Evolutionary conservation across 768 basidiomycete genomes (phyloP), one percentile per base, ranked within the genome.

Genomic region (Sutorius australiensis): DNA sequence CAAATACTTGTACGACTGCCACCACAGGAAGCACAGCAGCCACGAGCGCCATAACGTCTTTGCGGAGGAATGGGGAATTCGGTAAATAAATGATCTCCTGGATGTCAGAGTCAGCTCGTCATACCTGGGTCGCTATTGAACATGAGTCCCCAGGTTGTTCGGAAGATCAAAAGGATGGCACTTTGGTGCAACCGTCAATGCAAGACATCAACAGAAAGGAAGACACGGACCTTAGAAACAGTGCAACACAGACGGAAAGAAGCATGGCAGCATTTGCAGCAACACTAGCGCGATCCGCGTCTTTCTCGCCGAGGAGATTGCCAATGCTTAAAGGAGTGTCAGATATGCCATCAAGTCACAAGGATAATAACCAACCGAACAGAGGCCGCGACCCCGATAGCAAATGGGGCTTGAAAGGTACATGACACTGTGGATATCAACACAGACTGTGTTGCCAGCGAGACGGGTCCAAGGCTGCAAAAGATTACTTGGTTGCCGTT

Each of bases 391-490:
- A 94, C 80, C 53, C 85, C 80, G 38, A 98, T 67, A 1, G 92
- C 82, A 56, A 84, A 92, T 0, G 92, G 91, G 0, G 86, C 86
- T 68, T 95, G 92, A 70, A 81, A 95, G 2, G 84, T 84, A 3
- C 80, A 84, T 0, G 86, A 89, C 21, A 81, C 76, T 19, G 87
- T 89, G 19, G 81, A 84, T 32, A 87, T 75, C 11, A 98, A 75
- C 2, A 98, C 86, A 0, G 89, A 92, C 66, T 98, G 95, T 0
- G 91, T 83, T 0, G 97, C 95, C 7, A 99, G 78, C 5, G 81
- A 76, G 6, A 81, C 78, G 0, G 95, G 87, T 0, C 95, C 92
- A 0, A 97, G 74, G 36, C 89, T 89, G 54, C 34, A 53, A 42
- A 63, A 5, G 32, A 17, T 67, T 43, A n/a, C 62, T 66, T 14